A percentile compares a stretch with the other conserved stretches of the same genome.
Conservation (phyloP, 345 rosid species). For the Combretum micranthum region DNA sequence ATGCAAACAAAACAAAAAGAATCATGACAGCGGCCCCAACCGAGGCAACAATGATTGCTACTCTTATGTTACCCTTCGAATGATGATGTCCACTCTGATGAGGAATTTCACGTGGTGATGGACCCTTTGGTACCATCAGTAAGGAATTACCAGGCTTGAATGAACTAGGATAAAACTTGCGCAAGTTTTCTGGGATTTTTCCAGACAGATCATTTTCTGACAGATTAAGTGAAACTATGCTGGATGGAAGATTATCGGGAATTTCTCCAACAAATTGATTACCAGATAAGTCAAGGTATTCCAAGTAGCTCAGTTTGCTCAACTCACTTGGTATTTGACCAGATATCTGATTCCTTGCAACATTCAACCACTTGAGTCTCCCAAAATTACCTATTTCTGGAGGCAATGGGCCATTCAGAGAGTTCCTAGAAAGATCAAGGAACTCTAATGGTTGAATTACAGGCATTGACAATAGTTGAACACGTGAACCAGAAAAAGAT, state of each 20-base stretch:
- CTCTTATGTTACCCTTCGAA: conserved; percentile 39
- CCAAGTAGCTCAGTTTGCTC: conserved; percentile 57
- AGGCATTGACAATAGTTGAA: conserved; percentile 44
- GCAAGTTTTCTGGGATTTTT: conserved; percentile 47
- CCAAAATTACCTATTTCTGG: conserved; percentile 56
- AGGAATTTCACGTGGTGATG: conserved; percentile 7
- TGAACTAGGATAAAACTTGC: conserved; percentile 39
- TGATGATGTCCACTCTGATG: conserved; percentile 16
- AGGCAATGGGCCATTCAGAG: conserved; percentile 55
- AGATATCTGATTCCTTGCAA: conserved; percentile 57
- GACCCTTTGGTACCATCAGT: conserved; percentile 30
- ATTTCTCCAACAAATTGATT: conserved; percentile 62
- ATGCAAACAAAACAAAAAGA: conserved; percentile 60
- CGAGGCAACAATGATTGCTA: conserved; percentile 68
- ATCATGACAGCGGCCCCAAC: conserved; percentile 62
- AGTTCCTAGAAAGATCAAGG: conserved; percentile 86
- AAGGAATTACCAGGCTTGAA: conserved; percentile 70
- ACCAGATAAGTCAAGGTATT: conserved; percentile 73
- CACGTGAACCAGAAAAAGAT: conserved; percentile 48
- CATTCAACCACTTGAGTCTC: conserved; percentile 46
- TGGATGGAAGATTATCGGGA: conserved; percentile 57
- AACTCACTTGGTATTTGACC: conserved; percentile 74
- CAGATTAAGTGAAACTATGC: conserved; percentile 58
- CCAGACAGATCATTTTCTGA: conserved; percentile 78
- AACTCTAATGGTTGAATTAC: conserved; percentile 51